Percentiles rank a stretch among this genome's conserved stretches.
phyloP scores from a whole-genome alignment of 2,329 filamentous ascomycete species.

The Epichloe glyceriae region DNA sequence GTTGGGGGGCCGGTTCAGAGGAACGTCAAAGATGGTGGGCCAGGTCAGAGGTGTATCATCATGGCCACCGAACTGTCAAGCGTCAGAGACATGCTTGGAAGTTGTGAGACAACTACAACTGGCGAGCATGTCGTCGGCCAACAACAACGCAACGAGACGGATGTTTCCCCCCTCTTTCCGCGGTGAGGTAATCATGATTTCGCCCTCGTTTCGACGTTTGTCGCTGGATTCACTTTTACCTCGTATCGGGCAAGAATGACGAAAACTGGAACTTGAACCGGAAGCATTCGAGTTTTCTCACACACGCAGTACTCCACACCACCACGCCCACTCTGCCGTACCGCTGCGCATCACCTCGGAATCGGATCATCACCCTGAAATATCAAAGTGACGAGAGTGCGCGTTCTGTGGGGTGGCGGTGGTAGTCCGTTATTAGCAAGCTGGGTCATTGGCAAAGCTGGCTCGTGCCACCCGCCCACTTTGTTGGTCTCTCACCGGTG shows the following conservation, averaged over 20 bases:
- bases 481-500: background rate
- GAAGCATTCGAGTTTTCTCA: background rate
- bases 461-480: slow-evolving; percentile 1
- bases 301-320: background rate
- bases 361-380: background rate
- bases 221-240: no score
- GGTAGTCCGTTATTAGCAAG: no score
- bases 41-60: no score
- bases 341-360: background rate
- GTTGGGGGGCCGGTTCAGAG: no score
- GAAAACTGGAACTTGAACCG: background rate
- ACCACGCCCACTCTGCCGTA: background rate
- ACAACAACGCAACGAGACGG: no score
- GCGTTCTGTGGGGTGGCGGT: background rate
- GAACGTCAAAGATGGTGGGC: no score
- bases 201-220: no score
- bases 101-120: background rate
- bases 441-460: background rate
- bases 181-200: no score
- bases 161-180: no score
- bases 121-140: background rate
- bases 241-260: background rate
- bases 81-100: background rate
- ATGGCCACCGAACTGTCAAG: background rate
- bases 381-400: background rate